Conservation (phyloP, 2,329 filamentous ascomycete genomes). For the Furcasterigmium furcatum region DNA sequence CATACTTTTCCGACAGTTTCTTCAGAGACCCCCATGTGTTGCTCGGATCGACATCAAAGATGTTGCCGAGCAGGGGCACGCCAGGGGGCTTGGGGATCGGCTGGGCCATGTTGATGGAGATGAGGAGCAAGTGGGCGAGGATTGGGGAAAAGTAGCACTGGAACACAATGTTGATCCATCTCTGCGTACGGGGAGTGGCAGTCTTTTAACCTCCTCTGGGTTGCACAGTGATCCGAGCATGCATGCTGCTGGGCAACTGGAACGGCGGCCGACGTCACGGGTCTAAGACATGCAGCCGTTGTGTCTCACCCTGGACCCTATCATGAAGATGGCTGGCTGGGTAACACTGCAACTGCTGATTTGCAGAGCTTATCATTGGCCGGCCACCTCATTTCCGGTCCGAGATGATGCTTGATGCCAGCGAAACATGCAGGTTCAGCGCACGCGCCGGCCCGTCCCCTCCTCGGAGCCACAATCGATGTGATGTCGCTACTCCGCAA, state of each 20-base stretch:
- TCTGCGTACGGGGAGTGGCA: not conserved
- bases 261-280: not conserved
- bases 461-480: too few species aligned
- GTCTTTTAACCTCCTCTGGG: not conserved
- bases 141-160: not conserved
- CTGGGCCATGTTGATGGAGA: constrained; percentile 21
- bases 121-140: not conserved
- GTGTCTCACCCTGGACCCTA: not conserved
- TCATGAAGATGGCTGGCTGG: not conserved
- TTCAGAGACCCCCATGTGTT: constrained; percentile 34
- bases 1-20: constrained; percentile 28
- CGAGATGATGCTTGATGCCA: not conserved
- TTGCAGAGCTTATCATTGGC: not conserved
- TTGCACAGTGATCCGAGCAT: too few species aligned
- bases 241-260: not conserved
- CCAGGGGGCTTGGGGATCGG: constrained; percentile 30
- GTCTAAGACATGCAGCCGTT: not conserved
- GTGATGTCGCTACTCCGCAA: too few species aligned
- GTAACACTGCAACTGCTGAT: not conserved
- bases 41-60: constrained; percentile 27
- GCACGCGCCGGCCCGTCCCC: too few species aligned
- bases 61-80: constrained; percentile 31
- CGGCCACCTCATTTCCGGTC: not conserved
- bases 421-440: too few species aligned
- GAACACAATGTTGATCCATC: too few species aligned